phyloP scores from a whole-genome alignment of 495 filamentous ascomycete genomes.

The Tuber brumale region DNA sequence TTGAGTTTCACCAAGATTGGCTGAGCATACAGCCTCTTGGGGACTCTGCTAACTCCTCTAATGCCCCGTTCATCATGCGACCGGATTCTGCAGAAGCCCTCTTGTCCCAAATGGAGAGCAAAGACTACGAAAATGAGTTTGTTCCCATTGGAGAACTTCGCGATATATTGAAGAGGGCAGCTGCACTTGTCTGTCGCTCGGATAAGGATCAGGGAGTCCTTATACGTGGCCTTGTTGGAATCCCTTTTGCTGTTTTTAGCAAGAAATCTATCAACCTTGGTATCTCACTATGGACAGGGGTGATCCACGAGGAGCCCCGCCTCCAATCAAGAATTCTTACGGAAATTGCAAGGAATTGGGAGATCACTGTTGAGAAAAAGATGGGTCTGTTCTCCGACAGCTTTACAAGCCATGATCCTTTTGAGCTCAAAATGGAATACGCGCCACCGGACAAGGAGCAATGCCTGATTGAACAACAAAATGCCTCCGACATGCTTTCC shows the following conservation, averaged over 20 bases:
- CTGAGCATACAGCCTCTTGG: slow-evolving; percentile 52
- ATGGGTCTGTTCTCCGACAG: slow-evolving; percentile 73
- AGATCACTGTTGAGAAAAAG: slow-evolving; percentile 63
- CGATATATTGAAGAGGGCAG: slow-evolving; percentile 72
- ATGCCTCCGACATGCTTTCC: slow-evolving; percentile 67
- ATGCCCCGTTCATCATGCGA: slow-evolving; percentile 40
- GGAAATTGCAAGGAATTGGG: slow-evolving; percentile 82
- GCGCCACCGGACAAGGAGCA: slow-evolving; percentile 76
- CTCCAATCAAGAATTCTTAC: slow-evolving; percentile 75
- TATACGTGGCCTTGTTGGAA: slow-evolving; percentile 74
- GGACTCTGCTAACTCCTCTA: slow-evolving; percentile 44
- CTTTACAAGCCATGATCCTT: slow-evolving; percentile 78
- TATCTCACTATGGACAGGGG: slow-evolving; percentile 88
- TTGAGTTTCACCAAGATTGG: slow-evolving; percentile 59
- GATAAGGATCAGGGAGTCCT: slow-evolving; percentile 66
- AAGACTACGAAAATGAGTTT: slow-evolving; percentile 57
- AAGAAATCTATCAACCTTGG: slow-evolving; percentile 94
- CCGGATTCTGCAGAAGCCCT: slow-evolving; percentile 46
- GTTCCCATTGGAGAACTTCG: slow-evolving; percentile 70
- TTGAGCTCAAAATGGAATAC: slow-evolving; percentile 86
- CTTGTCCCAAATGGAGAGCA: slow-evolving; percentile 60
- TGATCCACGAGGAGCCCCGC: slow-evolving; percentile 90
- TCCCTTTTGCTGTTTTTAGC: slow-evolving; percentile 86
- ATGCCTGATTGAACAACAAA: slow-evolving; percentile 66
- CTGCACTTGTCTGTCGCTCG: slow-evolving; percentile 71